Percentiles rank a stretch among this genome's conserved stretches.
Conservation (phyloP, 139 green algal species). For the Tetradesmus obliquus region DNA sequence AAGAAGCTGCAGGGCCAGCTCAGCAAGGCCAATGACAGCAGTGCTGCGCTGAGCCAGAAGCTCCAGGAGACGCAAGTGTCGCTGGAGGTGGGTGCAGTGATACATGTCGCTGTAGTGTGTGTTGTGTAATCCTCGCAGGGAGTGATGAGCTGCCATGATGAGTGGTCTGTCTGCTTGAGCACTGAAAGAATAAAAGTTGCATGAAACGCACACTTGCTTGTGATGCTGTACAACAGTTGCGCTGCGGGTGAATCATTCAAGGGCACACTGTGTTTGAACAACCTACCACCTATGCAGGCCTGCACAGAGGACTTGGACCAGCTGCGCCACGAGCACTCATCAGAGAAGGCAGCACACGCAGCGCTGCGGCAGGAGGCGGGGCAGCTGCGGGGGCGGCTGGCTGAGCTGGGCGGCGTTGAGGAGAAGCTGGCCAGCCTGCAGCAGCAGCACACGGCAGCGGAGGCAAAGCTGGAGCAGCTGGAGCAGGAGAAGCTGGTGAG, state of each 20-base stretch:
- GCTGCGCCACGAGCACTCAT: not conserved
- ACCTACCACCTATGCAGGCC: not conserved
- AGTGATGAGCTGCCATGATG: not conserved
- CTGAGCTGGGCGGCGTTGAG: constrained; percentile 5
- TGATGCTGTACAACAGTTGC: too few species aligned
- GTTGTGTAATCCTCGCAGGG: not conserved
- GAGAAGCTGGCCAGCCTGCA: not conserved
- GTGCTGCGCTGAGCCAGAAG: not conserved
- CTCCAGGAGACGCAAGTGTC: not conserved
- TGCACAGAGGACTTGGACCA: not conserved
- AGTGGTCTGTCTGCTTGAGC: not conserved
- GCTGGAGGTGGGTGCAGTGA: constrained; percentile 7
- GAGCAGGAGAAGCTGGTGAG: constrained; percentile 30
- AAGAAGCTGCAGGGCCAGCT: constrained; percentile 32
- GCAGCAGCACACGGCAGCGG: constrained; percentile 4
- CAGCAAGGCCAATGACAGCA: constrained; percentile 26
- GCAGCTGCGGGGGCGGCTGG: not conserved
- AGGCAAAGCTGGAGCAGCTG: not conserved
- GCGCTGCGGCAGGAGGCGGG: not conserved
- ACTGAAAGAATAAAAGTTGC: not conserved
- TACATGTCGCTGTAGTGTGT: not conserved
- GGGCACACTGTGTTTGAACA: too few species aligned
- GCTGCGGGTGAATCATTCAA: too few species aligned
- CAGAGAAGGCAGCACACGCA: not conserved
- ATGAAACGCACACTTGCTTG: too few species aligned